Evolutionary conservation across 768 basidiomycete genomes (phyloP).

Genomic region (Mycena maculata): DNA sequence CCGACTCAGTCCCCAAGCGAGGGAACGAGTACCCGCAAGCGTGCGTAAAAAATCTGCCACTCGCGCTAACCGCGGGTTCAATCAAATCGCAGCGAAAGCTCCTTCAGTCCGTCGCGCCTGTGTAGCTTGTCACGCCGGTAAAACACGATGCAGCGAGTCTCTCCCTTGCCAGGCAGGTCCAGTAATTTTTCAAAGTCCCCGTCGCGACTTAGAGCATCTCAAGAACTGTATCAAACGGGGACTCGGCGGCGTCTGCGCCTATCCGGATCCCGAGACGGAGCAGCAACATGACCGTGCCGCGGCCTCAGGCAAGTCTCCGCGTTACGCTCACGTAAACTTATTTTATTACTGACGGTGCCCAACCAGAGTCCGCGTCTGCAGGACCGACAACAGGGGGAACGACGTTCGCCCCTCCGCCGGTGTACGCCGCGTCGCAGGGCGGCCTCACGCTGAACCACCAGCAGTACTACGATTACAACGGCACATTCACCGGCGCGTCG

Average conservation of each 20-base stretch:
- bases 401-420: conserved; percentile 53
- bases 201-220: background rate
- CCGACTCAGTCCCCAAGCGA: conserved; percentile 51
- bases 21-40: conserved; percentile 60
- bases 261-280: conserved; percentile 80
- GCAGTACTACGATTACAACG: conserved; percentile 85
- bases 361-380: conserved; percentile 23
- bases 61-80: conserved; percentile 20
- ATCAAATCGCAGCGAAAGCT: conserved; percentile 68
- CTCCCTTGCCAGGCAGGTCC: conserved; percentile 79
- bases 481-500: conserved; percentile 73
- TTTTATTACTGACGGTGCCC: conserved; percentile 2
- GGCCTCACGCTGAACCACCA: conserved; percentile 49
- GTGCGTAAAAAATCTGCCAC: conserved; percentile 53
- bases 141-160: conserved; percentile 85
- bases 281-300: conserved; percentile 48
- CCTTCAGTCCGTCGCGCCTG: conserved; percentile 86
- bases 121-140: conserved; percentile 83
- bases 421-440: conserved; percentile 54
- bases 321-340: conserved; percentile 16
- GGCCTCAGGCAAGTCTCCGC: conserved; percentile 44
- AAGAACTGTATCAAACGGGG: conserved; percentile 88
- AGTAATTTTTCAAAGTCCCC: background rate
- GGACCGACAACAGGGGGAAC: conserved; percentile 26
- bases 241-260: conserved; percentile 74